Conservation (phyloP, 345 rosid species). For the Atalantia buxifolia region DNA sequence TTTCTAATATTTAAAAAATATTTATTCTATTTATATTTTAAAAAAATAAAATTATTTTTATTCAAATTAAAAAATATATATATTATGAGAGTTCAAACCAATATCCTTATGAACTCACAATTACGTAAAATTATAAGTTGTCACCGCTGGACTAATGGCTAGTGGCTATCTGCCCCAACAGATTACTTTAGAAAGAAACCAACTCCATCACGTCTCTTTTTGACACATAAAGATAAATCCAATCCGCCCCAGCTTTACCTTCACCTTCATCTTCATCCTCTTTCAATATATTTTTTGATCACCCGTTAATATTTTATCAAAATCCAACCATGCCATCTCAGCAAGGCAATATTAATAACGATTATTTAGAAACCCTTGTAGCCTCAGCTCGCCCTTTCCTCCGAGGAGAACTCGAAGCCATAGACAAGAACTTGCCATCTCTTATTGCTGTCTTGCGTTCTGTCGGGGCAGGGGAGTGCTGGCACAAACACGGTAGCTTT, state of each 20-base stretch:
- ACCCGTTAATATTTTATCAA: too few relatives aligned
- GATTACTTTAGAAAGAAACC: neutral
- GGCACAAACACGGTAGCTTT: conserved; percentile 98
- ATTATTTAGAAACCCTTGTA: conserved; percentile 34
- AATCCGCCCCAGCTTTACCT: neutral
- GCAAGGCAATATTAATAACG: neutral
- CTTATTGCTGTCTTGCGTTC: conserved; percentile 68
- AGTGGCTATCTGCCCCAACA: too few relatives aligned
- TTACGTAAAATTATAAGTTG: too few relatives aligned
- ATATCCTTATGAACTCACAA: too few relatives aligned
- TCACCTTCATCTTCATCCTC: neutral
- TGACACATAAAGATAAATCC: neutral
- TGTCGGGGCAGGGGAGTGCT: conserved; percentile 98
- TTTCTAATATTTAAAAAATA: too few relatives aligned
- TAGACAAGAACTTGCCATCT: conserved; percentile 62
- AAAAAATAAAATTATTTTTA: too few relatives aligned
- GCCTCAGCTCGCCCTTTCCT: conserved; percentile 81
- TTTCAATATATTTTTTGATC: neutral
- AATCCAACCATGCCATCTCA: conserved; percentile 9
- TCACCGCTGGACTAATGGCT: too few relatives aligned
- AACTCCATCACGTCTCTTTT: neutral
- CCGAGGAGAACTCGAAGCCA: conserved; percentile 71
- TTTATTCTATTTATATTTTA: too few relatives aligned
- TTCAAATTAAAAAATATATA: too few relatives aligned
- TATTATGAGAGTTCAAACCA: too few relatives aligned